Base-by-base conservation (phyloP, 2,329 filamentous ascomycete genomes). In the Colletotrichum sansevieriae region DNA sequence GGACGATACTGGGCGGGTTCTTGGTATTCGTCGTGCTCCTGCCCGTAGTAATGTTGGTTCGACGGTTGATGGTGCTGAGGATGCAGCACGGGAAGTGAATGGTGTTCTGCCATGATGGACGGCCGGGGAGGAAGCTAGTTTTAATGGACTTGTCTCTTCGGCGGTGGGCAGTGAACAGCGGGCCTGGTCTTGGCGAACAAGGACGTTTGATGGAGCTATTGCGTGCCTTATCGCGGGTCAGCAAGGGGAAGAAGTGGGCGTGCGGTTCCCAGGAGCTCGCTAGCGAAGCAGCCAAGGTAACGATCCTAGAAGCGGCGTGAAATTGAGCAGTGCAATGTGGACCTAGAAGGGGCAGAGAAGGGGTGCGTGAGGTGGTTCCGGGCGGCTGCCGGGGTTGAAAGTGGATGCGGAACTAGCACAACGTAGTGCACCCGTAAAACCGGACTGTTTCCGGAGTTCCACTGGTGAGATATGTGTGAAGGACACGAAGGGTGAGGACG, bases 41-140 rank as follows among this genome's bases (percentile, higher is more conserved):
- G 71, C 57, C 72, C 70, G 58, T 77, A 73, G 46, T 72, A 71
- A 49, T 75, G 72, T 41, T 71, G 70, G 12, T 67, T 68, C 29
- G 64, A 59, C 33, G 64, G 62, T 44, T 73, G 73, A 46, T 73
- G 71, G 37, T 70, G 71, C 51, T 72, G 71, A 61, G 72, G 72
- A 52, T 73, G 73, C 63, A 75, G 72, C 44, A 59, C 41, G 70
- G 70, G 46, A 64, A 65, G 70, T 47, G 72, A 57, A 65, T 69
- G 63, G 22, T 70, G 64, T 46, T 64, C 73, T 71, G 79, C 79
- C 80, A 82, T 82, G 73, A 71, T 73, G 74, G 62, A 73, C 75
- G 73, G 43, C 71, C 74, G 75, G 75, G 74, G 69, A 71, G 70
- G 29, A 46, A 44, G 70, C 66, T 70, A 71, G 73, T 74, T 77